Evolutionary conservation across 1,284 basidiomycete species (phyloP).

Genomic region (Malassezia vespertilionis): DNA sequence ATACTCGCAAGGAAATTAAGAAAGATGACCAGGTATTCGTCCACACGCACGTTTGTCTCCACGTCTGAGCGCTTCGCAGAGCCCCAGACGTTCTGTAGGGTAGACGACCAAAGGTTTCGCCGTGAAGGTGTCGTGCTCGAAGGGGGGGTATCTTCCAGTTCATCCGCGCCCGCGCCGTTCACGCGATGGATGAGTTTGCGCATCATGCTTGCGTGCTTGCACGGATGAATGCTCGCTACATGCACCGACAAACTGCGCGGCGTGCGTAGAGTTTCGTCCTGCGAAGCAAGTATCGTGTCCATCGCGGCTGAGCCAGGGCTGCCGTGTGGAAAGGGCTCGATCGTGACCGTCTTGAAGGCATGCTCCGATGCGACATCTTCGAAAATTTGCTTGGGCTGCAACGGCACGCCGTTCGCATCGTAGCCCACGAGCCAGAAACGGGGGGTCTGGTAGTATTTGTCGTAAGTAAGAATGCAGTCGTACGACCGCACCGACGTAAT

Average conservation of each 20-base stretch:
- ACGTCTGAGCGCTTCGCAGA: constrained; percentile 14
- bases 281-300: constrained; percentile 4
- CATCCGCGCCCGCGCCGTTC: constrained; percentile 55
- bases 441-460: constrained; percentile 56
- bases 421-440: constrained; percentile 46
- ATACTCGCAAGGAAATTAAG: constrained; percentile 46
- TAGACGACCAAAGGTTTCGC: constrained; percentile 57
- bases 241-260: constrained; percentile 17
- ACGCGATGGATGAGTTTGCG: constrained; percentile 98
- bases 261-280: too few species aligned
- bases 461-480: constrained; percentile 98
- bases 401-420: constrained; percentile 39
- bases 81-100: constrained; percentile 61
- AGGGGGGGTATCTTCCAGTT: constrained; percentile 4
- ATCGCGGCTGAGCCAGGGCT: constrained; percentile 51
- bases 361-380: constrained; percentile 96
- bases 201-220: constrained; percentile 98
- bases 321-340: constrained; percentile 92
- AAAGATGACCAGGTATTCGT: constrained; percentile 46
- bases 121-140: constrained; percentile 1
- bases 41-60: constrained; percentile 23
- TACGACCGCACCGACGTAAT: constrained; percentile 64
- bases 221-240: constrained; percentile 73
- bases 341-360: constrained; percentile 95
- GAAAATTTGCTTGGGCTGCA: constrained; percentile 72